Percentiles rank a stretch among this genome's conserved stretches.
These are phyloP conservation scores for Aspergillus unguis DNA, from an alignment of 2,329 filamentous ascomycete species.

Conservation along the genomic window DNA sequence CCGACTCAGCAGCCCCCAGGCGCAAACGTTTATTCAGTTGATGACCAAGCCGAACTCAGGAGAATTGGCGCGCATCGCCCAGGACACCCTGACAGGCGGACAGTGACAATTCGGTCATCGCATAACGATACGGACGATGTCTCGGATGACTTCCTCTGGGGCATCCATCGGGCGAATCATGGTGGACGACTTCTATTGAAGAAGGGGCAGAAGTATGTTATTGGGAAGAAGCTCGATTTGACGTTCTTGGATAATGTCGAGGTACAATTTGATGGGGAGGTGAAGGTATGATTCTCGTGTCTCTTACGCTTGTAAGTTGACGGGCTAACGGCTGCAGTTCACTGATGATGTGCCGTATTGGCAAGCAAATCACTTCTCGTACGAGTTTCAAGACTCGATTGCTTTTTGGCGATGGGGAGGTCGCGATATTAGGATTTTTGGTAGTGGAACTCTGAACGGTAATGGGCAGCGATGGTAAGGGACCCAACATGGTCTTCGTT, in stretches of 20 bases:
- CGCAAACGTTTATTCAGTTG: slow-evolving; percentile 24
- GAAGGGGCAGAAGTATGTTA: slow-evolving; percentile 54
- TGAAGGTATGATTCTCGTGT: slow-evolving; percentile 34
- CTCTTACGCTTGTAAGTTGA: not conserved
- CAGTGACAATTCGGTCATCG: slow-evolving; percentile 53
- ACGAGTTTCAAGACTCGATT: slow-evolving; percentile 53
- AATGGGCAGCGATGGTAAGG: slow-evolving; percentile 49
- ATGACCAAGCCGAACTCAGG: slow-evolving; percentile 18
- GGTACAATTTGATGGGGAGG: slow-evolving; percentile 57
- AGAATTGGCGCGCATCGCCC: slow-evolving; percentile 24
- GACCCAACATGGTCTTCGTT: too few relatives aligned
- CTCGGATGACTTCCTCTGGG: slow-evolving; percentile 54
- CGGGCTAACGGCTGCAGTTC: slow-evolving; percentile 30
- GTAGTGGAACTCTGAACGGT: slow-evolving; percentile 55
- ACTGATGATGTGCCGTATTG: slow-evolving; percentile 48
- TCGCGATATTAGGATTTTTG: slow-evolving; percentile 59
- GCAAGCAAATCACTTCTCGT: slow-evolving; percentile 51
- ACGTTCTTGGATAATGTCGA: slow-evolving; percentile 58
- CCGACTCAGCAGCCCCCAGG: slow-evolving; percentile 18
- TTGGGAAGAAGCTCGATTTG: slow-evolving; percentile 58
- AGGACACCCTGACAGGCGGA: slow-evolving; percentile 38
- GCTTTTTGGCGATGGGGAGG: slow-evolving; percentile 65
- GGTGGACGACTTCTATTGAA: slow-evolving; percentile 57
- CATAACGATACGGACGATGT: slow-evolving; percentile 55
- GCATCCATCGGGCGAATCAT: slow-evolving; percentile 55